These are phyloP conservation scores for Nemophila menziesii DNA, from an alignment of 257 asterid genomes.

Conservation along the genomic window DNA sequence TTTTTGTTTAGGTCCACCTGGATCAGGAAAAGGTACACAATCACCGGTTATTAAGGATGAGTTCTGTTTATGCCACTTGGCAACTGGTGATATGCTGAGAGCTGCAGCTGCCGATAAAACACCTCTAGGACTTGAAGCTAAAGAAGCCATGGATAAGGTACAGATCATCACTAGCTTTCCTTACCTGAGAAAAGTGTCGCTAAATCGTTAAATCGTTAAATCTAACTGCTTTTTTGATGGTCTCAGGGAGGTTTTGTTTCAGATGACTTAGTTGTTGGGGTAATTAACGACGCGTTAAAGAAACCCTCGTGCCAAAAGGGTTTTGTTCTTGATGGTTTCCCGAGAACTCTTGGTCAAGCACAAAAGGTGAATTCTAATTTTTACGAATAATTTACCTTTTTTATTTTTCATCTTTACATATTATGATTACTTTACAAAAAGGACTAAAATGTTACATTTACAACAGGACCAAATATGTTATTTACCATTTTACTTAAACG, in stretches of 20 bases:
- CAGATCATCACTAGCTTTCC: conserved; percentile 7
- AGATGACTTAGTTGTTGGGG: conserved; percentile 87
- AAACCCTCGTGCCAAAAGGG: conserved; percentile 91
- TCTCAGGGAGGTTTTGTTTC: conserved; percentile 88
- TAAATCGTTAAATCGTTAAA: too few species aligned
- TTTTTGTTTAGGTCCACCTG: conserved; percentile 69
- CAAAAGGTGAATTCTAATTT: conserved; percentile 60
- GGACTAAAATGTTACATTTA: too few species aligned
- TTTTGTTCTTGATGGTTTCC: conserved; percentile 96
- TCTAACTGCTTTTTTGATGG: background rate
- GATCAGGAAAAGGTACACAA: conserved; percentile 94
- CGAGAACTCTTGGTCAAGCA: conserved; percentile 86
- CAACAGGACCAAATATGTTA: too few species aligned
- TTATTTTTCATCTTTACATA: too few species aligned
- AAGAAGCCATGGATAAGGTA: conserved; percentile 95
- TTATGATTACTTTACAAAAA: too few species aligned
- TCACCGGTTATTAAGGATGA: conserved; percentile 90
- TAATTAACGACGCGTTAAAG: conserved; percentile 83
- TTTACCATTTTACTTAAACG: too few species aligned
- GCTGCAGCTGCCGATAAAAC: conserved; percentile 92
- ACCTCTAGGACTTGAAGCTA: conserved; percentile 80
- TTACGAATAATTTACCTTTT: too few species aligned
- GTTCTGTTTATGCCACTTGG: conserved; percentile 82
- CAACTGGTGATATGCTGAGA: conserved; percentile 95
- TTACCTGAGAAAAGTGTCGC: background rate